These are phyloP conservation scores for Taphrina communis DNA, from an alignment of 1,139 yeast genomes.

Conservation along the genomic window DNA sequence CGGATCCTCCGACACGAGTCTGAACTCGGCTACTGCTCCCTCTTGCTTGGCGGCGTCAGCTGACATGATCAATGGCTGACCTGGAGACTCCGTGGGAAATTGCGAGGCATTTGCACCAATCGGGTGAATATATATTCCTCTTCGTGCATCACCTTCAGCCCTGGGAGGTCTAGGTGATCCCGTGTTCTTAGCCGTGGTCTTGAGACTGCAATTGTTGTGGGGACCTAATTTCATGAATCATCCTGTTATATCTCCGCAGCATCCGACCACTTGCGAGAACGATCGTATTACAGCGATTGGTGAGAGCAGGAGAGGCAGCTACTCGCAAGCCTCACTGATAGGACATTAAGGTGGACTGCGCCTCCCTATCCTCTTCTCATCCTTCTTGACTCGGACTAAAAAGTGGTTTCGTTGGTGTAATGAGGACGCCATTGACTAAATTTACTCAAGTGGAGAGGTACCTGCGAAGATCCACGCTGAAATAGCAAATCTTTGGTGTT, in stretches of 20 bases:
- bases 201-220: background rate
- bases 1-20: background rate
- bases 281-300: no score
- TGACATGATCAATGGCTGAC: background rate
- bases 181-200: no score
- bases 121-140: background rate
- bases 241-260: background rate
- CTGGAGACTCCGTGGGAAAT: conserved; percentile 1
- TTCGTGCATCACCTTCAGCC: background rate
- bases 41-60: background rate
- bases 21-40: background rate
- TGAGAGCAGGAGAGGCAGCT: no score
- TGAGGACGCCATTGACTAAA: no score
- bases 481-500: background rate
- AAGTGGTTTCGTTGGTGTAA: no score
- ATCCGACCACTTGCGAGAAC: no score
- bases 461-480: background rate
- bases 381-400: background rate
- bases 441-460: no score
- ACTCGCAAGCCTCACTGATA: background rate
- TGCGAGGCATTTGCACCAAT: background rate
- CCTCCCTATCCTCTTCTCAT: background rate
- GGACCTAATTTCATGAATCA: conserved; percentile 1
- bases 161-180: no score
- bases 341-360: conserved; percentile 4